Conservation (phyloP, 2,329 filamentous ascomycete genomes). For the Shiraia bambusicola region DNA sequence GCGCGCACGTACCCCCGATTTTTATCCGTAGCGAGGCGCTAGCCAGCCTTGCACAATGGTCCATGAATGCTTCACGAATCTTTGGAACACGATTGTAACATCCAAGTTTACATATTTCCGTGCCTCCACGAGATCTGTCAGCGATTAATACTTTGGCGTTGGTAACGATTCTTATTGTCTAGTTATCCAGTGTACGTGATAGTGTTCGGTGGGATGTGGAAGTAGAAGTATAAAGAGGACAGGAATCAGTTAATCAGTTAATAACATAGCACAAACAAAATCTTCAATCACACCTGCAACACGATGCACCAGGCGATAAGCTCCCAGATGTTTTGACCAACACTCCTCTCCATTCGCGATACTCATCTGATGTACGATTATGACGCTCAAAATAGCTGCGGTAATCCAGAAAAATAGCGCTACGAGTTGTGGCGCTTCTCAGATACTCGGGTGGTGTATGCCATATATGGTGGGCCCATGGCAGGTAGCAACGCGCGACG, state of each 20-base stretch:
- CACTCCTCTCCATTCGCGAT: slow-evolving; percentile 46
- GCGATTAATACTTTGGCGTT: neutral
- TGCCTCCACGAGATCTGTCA: neutral
- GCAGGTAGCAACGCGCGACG: slow-evolving; percentile 54
- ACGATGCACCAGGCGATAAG: slow-evolving; percentile 25
- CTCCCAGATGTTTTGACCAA: slow-evolving; percentile 32
- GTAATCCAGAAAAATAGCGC: slow-evolving; percentile 60
- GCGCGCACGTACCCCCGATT: slow-evolving; percentile 1
- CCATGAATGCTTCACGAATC: too few relatives aligned
- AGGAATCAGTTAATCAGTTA: neutral
- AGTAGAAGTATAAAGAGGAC: neutral
- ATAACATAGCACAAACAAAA: neutral
- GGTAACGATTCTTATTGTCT: neutral
- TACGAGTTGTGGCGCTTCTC: slow-evolving; percentile 65
- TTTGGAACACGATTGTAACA: too few relatives aligned
- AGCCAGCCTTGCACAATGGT: neutral
- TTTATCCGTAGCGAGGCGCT: slow-evolving; percentile 6
- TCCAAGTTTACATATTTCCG: too few relatives aligned
- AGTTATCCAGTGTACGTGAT: too few relatives aligned
- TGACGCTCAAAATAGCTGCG: slow-evolving; percentile 49
- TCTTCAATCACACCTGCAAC: neutral
- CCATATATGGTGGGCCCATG: slow-evolving; percentile 62
- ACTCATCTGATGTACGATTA: slow-evolving; percentile 62
- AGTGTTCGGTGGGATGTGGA: neutral
- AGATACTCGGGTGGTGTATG: slow-evolving; percentile 56